A percentile compares a stretch with the other conserved stretches of the same genome.
phyloP scores from a whole-genome alignment of 495 filamentous ascomycete species.

The Hyaloscypha hepaticicola region DNA sequence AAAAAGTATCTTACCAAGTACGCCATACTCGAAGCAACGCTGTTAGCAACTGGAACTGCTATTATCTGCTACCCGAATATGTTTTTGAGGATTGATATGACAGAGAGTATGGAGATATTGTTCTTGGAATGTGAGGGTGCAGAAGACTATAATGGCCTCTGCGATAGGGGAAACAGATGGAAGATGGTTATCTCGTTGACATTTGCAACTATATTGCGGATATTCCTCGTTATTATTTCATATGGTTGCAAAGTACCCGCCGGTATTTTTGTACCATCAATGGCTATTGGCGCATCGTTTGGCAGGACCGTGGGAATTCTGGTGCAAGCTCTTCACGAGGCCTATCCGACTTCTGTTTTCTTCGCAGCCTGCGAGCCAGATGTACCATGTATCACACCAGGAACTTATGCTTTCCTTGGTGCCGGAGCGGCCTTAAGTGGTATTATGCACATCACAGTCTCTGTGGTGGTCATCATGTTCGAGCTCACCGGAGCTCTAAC shows the following conservation, averaged over 20 bases:
- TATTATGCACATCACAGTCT: constrained; percentile 97
- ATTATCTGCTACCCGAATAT: constrained; percentile 94
- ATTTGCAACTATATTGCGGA: constrained; percentile 76
- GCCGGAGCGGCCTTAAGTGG: constrained; percentile 94
- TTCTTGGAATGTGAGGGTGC: constrained; percentile 93
- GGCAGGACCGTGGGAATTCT: constrained; percentile 92
- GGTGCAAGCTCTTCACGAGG: constrained; percentile 85
- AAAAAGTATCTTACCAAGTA: constrained; percentile 90
- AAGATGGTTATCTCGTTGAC: constrained; percentile 76
- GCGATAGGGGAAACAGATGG: constrained; percentile 76
- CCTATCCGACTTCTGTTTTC: constrained; percentile 75
- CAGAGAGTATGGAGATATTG: constrained; percentile 96
- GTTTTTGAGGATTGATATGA: constrained; percentile 97
- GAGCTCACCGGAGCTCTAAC: constrained; percentile 92
- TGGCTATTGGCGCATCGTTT: constrained; percentile 95
- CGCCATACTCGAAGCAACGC: constrained; percentile 82
- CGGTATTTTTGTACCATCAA: constrained; percentile 95
- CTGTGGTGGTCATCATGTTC: constrained; percentile 98
- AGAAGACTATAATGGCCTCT: constrained; percentile 89
- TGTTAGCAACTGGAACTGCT: constrained; percentile 80
- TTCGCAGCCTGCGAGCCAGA: constrained; percentile 88
- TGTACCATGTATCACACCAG: constrained; percentile 94
- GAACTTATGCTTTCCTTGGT: constrained; percentile 93
- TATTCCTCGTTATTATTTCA: constrained; percentile 88
- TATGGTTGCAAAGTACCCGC: constrained; percentile 98